phyloP scores from a whole-genome alignment of 2,329 filamentous ascomycete genomes.

The Elsinoe necatrix region DNA sequence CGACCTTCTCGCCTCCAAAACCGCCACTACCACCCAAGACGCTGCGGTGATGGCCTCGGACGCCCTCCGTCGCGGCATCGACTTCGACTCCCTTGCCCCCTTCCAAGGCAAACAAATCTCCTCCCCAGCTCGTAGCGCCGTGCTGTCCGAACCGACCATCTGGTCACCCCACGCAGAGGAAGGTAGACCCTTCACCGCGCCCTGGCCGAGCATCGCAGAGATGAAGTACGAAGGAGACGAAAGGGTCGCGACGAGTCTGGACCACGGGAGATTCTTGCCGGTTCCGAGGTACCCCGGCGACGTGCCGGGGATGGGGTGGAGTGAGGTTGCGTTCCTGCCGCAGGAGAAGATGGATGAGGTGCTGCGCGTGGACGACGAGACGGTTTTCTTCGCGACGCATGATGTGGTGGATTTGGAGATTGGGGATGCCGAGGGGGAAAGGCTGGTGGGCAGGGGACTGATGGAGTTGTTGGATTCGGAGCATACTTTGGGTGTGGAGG shows the following conservation, averaged over 20 bases:
- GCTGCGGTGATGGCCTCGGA: background rate
- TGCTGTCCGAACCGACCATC: constrained; percentile 34
- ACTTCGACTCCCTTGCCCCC: background rate
- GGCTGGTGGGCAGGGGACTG: constrained; percentile 22
- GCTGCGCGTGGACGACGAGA: constrained; percentile 18
- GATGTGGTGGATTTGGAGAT: constrained; percentile 21
- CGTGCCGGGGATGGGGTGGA: constrained; percentile 31
- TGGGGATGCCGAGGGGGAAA: constrained; percentile 19
- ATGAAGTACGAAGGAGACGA: constrained; percentile 42
- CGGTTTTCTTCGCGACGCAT: constrained; percentile 19
- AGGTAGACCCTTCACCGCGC: constrained; percentile 25
- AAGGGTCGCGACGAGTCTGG: constrained; percentile 36
- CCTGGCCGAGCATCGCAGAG: constrained; percentile 36
- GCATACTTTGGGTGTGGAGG: background rate
- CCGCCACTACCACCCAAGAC: constrained; percentile 5
- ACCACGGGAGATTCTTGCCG: constrained; percentile 37
- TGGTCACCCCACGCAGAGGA: constrained; percentile 30
- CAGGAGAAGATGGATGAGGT: constrained; percentile 35
- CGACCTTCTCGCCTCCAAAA: constrained; percentile 4
- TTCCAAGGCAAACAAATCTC: background rate
- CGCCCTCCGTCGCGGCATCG: background rate
- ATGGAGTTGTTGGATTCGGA: constrained; percentile 18
- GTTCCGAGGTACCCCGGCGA: constrained; percentile 34
- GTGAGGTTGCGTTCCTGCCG: constrained; percentile 31
- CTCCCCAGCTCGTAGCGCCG: constrained; percentile 21